Conservation (phyloP, 2,329 filamentous ascomycete species). For the Colletotrichum aenigma region DNA sequence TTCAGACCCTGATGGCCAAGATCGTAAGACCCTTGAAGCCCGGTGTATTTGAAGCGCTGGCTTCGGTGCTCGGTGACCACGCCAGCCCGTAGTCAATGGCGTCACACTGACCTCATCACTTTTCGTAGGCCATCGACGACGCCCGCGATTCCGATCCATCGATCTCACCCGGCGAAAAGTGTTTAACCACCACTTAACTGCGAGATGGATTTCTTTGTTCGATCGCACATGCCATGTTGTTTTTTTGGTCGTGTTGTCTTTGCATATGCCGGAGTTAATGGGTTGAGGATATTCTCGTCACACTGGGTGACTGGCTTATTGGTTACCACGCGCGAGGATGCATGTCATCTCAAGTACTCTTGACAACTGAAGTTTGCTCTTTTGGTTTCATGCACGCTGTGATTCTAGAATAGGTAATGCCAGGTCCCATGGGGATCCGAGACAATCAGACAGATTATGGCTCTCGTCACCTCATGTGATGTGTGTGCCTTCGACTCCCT, state of each 20-base stretch:
- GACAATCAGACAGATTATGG: background rate
- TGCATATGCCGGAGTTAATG: background rate
- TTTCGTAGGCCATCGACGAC: background rate
- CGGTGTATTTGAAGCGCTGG: background rate
- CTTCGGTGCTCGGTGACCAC: background rate
- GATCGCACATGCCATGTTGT: background rate
- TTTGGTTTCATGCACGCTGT: background rate
- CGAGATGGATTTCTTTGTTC: background rate
- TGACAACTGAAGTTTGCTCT: background rate
- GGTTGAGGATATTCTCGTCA: background rate
- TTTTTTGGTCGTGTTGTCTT: background rate
- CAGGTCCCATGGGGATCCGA: background rate
- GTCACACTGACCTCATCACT: conserved; percentile 7
- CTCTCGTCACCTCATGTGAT: background rate
- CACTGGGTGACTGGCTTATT: too few species aligned
- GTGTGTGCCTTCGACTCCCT: background rate
- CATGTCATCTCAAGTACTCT: background rate
- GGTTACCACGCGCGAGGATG: background rate
- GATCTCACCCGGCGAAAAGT: background rate
- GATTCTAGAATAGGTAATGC: background rate
- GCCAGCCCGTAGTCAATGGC: background rate
- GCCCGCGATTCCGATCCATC: background rate
- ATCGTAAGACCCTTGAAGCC: background rate
- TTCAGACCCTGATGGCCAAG: background rate
- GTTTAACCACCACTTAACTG: background rate